Evolutionary conservation across 441 rosid genomes (phyloP).

Genomic region (Populus hybrid): DNA sequence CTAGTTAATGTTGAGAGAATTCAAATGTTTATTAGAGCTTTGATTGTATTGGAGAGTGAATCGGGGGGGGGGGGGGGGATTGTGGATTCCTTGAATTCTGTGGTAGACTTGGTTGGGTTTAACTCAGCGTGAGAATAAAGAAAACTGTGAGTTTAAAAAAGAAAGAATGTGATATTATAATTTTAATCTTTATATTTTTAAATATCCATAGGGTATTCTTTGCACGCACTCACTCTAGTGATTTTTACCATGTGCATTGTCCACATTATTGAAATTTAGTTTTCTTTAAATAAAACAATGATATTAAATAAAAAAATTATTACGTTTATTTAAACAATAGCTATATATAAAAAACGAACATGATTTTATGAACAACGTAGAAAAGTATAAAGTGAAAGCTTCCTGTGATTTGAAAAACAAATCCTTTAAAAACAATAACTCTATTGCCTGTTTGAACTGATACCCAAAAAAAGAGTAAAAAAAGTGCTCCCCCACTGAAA

Average conservation of each 20-base stretch:
- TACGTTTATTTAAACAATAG: neutral
- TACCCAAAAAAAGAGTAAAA: neutral
- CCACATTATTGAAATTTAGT: neutral
- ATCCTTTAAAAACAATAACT: too few relatives aligned
- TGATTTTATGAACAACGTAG: neutral
- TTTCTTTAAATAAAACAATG: too few relatives aligned
- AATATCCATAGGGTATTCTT: too few relatives aligned
- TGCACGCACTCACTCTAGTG: neutral
- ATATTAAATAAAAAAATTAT: too few relatives aligned
- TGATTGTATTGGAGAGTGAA: neutral
- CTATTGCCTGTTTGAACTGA: neutral
- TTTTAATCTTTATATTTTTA: too few relatives aligned
- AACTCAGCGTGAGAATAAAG: conserved; percentile 11
- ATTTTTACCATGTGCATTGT: neutral
- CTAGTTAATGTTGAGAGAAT: neutral
- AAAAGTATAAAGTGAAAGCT: neutral
- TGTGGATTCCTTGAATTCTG: neutral
- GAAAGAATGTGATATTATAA: too few relatives aligned
- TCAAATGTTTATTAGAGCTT: neutral
- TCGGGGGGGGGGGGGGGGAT: too few relatives aligned
- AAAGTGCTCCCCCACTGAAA: neutral
- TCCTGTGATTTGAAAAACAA: too few relatives aligned
- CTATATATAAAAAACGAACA: too few relatives aligned
- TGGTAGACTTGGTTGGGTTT: neutral
- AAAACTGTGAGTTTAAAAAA: neutral